Base-by-base conservation (phyloP, 306 rosid genomes). In the Malus fusca region DNA sequence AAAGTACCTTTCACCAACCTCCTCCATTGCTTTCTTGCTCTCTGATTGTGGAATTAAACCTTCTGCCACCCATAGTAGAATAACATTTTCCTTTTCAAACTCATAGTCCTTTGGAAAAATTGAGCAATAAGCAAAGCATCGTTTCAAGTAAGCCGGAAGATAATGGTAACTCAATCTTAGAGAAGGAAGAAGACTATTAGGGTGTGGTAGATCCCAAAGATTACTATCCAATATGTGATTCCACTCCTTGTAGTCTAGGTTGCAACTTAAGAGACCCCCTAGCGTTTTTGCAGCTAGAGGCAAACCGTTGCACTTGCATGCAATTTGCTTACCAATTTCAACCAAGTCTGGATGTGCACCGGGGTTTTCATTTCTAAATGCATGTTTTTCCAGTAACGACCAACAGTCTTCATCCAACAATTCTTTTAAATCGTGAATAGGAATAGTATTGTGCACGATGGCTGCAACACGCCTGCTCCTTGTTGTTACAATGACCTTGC, bases 261-360 rank as follows among this genome's bases (percentile, higher is more conserved):
- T 31, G n/a, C n/a, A 25, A 26, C 61, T 31, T 17, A 69, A 26
- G 12, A 69, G 4, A 69, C 44, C 22, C 19, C 77, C 69, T 5
- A 74, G 70, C 2, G 31, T 10, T 28, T 62, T 44, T 44, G 68
- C 69, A 22, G 70, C 70, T 19, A 74, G 26, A 8, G 80, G 80
- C 33, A 81, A 56, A 37, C 83, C 81, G 0, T 42, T 55, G 52
- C 86, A 85, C 58, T 79, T 85, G 0, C 0, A 4, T 26, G 62
- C 66, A 4, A 82, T 82, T 30, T 76, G 37, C 30, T 37, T 37
- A 10, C 84, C 88, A 40, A 84, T 78, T 11, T 14, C 56, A 22
- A 40, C 23, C 10, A 73, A 43, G 25, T 42, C 4, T 10, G 66
- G 65, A 72, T 72, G 46, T 17, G 33, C 52, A 72, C 13, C 9